A percentile compares a stretch with the other conserved stretches of the same genome.
Evolutionary conservation across 768 basidiomycete species (phyloP).

Genomic region (Boletus tomentosulus): DNA sequence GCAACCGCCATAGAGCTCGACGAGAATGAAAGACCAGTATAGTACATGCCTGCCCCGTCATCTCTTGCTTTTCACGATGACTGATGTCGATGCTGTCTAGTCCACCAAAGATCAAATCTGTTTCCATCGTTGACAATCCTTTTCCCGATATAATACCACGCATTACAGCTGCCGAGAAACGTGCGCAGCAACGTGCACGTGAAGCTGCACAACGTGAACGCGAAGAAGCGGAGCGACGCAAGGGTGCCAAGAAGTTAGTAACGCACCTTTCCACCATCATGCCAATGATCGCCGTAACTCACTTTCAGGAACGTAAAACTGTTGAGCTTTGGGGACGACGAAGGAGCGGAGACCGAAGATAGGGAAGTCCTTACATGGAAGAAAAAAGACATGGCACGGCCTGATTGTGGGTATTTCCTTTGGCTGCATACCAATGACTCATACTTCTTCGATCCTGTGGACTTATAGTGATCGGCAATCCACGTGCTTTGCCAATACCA

Average conservation of each 20-base stretch:
- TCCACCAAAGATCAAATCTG: conserved; percentile 85
- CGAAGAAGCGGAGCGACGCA: conserved; percentile 68
- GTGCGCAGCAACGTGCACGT: conserved; percentile 76
- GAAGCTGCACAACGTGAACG: conserved; percentile 71
- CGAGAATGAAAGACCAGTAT: conserved; percentile 70
- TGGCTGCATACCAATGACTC: not conserved
- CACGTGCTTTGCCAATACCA: conserved; percentile 1
- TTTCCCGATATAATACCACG: conserved; percentile 94
- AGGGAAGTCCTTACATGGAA: conserved; percentile 51
- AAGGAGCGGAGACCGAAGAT: conserved; percentile 55
- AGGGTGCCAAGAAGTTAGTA: conserved; percentile 84
- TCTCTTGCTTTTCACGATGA: not conserved
- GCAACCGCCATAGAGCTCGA: conserved; percentile 53
- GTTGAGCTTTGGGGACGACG: conserved; percentile 81
- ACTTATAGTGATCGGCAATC: conserved; percentile 24
- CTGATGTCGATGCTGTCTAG: conserved; percentile 35
- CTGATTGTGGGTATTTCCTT: conserved; percentile 61
- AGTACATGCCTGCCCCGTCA: conserved; percentile 44
- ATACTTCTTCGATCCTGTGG: conserved; percentile 1
- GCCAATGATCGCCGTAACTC: not conserved
- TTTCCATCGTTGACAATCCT: conserved; percentile 88
- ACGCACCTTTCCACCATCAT: not conserved
- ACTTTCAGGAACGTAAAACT: conserved; percentile 75
- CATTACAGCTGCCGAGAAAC: conserved; percentile 91
- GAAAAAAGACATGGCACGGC: conserved; percentile 80